Evolutionary conservation across 2,329 filamentous ascomycete genomes (phyloP).

Genomic region (Byssochlamys sp.): DNA sequence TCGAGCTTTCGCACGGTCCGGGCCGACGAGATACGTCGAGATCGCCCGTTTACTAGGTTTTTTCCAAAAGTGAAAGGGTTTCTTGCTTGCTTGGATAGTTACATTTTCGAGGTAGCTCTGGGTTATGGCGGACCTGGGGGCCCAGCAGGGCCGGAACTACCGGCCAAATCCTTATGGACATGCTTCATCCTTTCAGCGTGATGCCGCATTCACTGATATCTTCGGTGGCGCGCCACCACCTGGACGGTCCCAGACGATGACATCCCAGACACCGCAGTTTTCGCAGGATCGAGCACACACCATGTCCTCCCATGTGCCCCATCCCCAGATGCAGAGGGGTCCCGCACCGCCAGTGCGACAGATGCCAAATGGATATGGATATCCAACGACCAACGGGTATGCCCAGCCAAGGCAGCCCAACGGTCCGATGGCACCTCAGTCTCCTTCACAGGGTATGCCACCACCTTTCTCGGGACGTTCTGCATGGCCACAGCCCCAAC

Average conservation of each 20-base stretch:
- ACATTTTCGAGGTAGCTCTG: neutral
- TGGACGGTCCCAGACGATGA: conserved; percentile 92
- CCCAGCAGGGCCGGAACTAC: conserved; percentile 53
- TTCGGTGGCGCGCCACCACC: conserved; percentile 79
- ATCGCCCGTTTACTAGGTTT: neutral
- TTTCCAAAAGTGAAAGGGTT: neutral
- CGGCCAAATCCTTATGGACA: conserved; percentile 45
- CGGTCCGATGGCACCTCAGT: conserved; percentile 34
- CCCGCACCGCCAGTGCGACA: conserved; percentile 36
- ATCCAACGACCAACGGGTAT: conserved; percentile 21
- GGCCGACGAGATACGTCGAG: neutral
- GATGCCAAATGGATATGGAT: conserved; percentile 34
- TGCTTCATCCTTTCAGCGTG: conserved; percentile 58
- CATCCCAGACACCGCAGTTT: conserved; percentile 58
- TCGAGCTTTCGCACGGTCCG: neutral
- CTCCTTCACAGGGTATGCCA: conserved; percentile 50
- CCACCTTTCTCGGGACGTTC: conserved; percentile 55
- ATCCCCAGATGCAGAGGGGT: conserved; percentile 35
- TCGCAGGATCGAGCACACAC: conserved; percentile 66
- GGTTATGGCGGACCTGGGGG: conserved; percentile 55
- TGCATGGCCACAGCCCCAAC: conserved; percentile 63
- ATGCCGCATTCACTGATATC: conserved; percentile 92
- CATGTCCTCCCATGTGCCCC: conserved; percentile 51
- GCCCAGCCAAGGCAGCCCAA: conserved; percentile 11
- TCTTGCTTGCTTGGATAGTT: neutral